Evolutionary conservation across 257 asterid species (phyloP), one percentile per base, ranked within the genome.

Genomic region (Plectranthus barbatus): DNA sequence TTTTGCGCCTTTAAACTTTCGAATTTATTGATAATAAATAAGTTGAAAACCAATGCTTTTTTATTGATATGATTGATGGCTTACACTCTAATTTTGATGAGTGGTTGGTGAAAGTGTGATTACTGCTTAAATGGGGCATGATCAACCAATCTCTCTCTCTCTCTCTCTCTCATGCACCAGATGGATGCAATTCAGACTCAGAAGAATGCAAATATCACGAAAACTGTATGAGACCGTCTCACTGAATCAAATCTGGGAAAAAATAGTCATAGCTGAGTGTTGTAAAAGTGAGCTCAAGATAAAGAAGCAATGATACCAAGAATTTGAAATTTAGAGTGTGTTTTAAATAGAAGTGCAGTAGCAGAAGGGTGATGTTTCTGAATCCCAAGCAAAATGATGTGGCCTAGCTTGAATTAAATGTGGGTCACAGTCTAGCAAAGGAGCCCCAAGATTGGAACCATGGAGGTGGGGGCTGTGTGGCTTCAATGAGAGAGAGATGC

Each of bases 391-490:
- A 49, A 15, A 26, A 18, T 60, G 66, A 45, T 68, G 48, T 34
- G 56, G 34, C 7, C 11, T 36, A 1, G 11, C n/a, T 47, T 36
- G 60, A 55, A 55, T 51, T 72, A 44, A 72, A 72, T 51, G 57
- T 7, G 9, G 10, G 51, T 59, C 52, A 63, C 36, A 67, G 55
- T 48, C 55, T 29, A 68, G 26, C 26, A 60, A 68, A 60, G 48
- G 68, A 12, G 52, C 45, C 24, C 44, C 72, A 58, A 42, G 48
- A 42, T 42, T 42, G 42, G 21, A 58, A 10, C 44, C 58, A 36
- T 23, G 34, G 66, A 33, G 67, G 74, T 39, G 66, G 71, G 78
- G 67, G 69, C 70, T 68, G 54, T 19, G 54, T 29, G 17, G 19
- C n/a, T 47, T 72, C 50, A 66, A 49, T 41, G 68, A 36, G 45